Evolutionary conservation across 2,329 filamentous ascomycete genomes (phyloP).

Genomic region (Cercospora beticola): DNA sequence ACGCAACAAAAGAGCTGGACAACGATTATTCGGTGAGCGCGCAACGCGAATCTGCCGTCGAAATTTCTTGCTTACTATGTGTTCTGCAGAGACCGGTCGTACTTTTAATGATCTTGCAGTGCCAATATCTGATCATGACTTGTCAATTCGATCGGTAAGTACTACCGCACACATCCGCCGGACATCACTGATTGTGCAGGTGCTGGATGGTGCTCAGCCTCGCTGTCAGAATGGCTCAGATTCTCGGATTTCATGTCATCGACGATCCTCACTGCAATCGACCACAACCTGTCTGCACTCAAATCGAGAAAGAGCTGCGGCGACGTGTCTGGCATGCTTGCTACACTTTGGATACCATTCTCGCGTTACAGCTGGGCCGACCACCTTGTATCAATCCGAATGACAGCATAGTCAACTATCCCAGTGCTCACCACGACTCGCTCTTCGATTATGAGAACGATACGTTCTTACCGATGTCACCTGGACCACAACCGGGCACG

Average conservation of each 20-base stretch:
- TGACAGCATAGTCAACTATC: slow-evolving; percentile 8
- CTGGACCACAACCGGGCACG: slow-evolving; percentile 1
- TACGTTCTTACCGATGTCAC: not conserved
- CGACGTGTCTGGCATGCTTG: slow-evolving; percentile 10
- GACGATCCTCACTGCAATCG: not conserved
- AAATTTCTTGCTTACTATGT: not conserved
- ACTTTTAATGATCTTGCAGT: not conserved
- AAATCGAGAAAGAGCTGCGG: slow-evolving; percentile 12
- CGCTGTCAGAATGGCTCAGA: slow-evolving; percentile 11
- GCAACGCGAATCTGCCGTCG: not conserved
- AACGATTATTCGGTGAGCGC: slow-evolving; percentile 4
- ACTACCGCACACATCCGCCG: not conserved
- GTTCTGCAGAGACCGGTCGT: not conserved
- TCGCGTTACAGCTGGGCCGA: slow-evolving; percentile 11
- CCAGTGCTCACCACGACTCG: slow-evolving; percentile 9
- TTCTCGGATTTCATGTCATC: slow-evolving; percentile 8
- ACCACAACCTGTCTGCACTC: not conserved
- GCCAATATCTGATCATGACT: slow-evolving; percentile 11
- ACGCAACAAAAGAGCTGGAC: slow-evolving; percentile 4
- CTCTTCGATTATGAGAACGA: slow-evolving; percentile 14
- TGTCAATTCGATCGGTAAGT: slow-evolving; percentile 18
- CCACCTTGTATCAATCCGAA: not conserved
- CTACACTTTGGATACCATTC: slow-evolving; percentile 9
- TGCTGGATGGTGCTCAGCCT: slow-evolving; percentile 12
- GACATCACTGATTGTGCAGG: not conserved